A percentile compares a stretch with the other conserved stretches of the same genome.
Conservation (phyloP, 2,329 filamentous ascomycete species). For the Colletotrichum lindemuthianum region DNA sequence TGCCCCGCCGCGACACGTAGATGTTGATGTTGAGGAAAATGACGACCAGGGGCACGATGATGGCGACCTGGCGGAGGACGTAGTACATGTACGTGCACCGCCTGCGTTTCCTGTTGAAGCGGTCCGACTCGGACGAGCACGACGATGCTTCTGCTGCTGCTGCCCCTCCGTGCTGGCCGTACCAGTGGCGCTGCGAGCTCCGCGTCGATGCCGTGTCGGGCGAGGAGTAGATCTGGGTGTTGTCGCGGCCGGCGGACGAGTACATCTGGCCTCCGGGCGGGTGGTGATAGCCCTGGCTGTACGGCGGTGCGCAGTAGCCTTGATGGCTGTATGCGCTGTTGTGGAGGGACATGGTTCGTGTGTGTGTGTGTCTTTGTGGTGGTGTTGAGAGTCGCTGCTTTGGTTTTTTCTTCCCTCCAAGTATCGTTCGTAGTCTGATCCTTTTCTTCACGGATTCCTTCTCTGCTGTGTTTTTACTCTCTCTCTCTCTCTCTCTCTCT, state of each 20-base stretch:
- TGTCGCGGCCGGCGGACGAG: conserved; percentile 5
- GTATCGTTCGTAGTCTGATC: background rate
- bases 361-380: background rate
- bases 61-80: conserved; percentile 51
- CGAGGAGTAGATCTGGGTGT: conserved; percentile 16
- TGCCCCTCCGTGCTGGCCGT: conserved; percentile 18
- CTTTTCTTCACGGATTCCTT: background rate
- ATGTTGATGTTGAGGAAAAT: conserved; percentile 37
- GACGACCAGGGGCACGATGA: conserved; percentile 44
- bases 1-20: conserved; percentile 34
- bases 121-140: conserved; percentile 27
- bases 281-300: conserved; percentile 32
- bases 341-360: conserved; percentile 28
- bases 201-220: conserved; percentile 16
- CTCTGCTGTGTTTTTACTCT: background rate
- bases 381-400: background rate
- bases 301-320: conserved; percentile 29
- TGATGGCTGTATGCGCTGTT: conserved; percentile 30
- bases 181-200: conserved; percentile 23
- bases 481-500: background rate
- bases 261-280: conserved; percentile 30
- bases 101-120: conserved; percentile 31
- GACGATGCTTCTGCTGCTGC: background rate
- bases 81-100: conserved; percentile 49
- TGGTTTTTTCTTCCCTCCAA: background rate